These are phyloP conservation scores for Chaetomium strumarium DNA, from an alignment of 2,329 filamentous ascomycete species.

Conservation along the genomic window DNA sequence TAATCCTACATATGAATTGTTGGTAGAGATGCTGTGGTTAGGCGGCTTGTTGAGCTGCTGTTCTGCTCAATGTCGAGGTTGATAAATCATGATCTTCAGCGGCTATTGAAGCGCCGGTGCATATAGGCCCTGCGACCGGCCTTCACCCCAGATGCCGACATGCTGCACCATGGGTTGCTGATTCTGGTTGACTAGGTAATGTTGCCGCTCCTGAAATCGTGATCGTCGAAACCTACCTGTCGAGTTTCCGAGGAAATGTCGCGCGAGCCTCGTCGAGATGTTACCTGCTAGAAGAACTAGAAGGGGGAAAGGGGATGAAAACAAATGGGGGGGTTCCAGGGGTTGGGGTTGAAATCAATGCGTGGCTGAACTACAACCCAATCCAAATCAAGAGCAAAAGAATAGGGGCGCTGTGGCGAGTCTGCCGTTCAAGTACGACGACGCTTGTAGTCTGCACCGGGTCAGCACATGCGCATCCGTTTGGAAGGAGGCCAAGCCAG, in stretches of 20 bases:
- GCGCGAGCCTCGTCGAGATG: not conserved
- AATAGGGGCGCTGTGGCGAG: slow-evolving; percentile 8
- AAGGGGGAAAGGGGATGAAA: not conserved
- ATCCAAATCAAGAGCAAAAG: not conserved
- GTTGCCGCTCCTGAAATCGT: not conserved
- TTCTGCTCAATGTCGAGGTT: not conserved
- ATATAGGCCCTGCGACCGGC: not conserved
- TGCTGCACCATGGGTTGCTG: not conserved
- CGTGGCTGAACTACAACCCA: slow-evolving; percentile 19
- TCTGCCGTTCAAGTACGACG: slow-evolving; percentile 25
- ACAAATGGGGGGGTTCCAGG: not conserved
- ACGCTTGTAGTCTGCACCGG: slow-evolving; percentile 25
- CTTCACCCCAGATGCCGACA: not conserved
- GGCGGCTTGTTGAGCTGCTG: not conserved
- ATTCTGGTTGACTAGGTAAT: not conserved
- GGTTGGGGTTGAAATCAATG: not conserved
- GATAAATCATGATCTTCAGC: not conserved
- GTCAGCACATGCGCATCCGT: slow-evolving; percentile 7
- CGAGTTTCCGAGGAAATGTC: not conserved
- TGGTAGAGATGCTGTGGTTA: slow-evolving; percentile 9
- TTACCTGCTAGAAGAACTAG: slow-evolving; percentile 2
- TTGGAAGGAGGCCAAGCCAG: not conserved
- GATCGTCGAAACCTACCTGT: slow-evolving; percentile 4
- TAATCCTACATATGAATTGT: slow-evolving; percentile 11
- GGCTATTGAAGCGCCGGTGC: not conserved